Conservation (phyloP, 345 rosid genomes). For the Corchorus capsularis region DNA sequence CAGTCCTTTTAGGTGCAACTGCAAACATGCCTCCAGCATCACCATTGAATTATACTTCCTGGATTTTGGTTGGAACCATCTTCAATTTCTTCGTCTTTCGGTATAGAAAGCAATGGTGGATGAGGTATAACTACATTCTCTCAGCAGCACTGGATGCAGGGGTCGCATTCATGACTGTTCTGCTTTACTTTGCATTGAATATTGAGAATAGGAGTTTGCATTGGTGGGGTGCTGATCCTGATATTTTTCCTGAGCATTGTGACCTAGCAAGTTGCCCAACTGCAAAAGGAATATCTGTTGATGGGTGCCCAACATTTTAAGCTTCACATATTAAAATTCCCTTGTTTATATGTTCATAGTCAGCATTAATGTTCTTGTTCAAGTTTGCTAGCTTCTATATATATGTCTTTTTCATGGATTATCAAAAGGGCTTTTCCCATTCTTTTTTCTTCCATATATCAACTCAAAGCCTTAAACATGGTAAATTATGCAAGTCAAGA, state of each 20-base stretch:
- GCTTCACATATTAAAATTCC: neutral
- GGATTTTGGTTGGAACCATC: slow-evolving; percentile 38
- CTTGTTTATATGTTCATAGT: neutral
- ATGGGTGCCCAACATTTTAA: slow-evolving; percentile 43
- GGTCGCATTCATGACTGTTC: slow-evolving; percentile 44
- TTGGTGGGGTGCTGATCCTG: slow-evolving; percentile 46
- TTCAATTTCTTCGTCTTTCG: slow-evolving; percentile 42
- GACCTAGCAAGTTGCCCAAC: slow-evolving; percentile 44
- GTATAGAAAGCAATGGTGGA: slow-evolving; percentile 46
- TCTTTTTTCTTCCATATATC: no score
- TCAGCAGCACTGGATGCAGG: slow-evolving; percentile 56
- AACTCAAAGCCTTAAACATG: neutral
- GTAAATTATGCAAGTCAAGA: neutral
- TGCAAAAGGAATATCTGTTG: slow-evolving; percentile 30
- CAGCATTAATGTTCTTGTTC: neutral
- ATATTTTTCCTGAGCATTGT: slow-evolving; percentile 39
- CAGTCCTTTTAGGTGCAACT: slow-evolving; percentile 39
- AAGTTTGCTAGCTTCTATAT: neutral
- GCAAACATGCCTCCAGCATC: slow-evolving; percentile 41
- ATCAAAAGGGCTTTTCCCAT: no score
- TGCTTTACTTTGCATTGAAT: slow-evolving; percentile 33
- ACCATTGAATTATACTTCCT: slow-evolving; percentile 33
- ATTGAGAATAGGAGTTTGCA: slow-evolving; percentile 29
- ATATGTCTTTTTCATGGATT: no score
- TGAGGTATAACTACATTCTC: slow-evolving; percentile 45